Percentiles rank a stretch among this genome's conserved stretches.
These are phyloP conservation scores for Sporisorium exsertum DNA, from an alignment of 1,284 basidiomycete genomes.

Conservation along the genomic window DNA sequence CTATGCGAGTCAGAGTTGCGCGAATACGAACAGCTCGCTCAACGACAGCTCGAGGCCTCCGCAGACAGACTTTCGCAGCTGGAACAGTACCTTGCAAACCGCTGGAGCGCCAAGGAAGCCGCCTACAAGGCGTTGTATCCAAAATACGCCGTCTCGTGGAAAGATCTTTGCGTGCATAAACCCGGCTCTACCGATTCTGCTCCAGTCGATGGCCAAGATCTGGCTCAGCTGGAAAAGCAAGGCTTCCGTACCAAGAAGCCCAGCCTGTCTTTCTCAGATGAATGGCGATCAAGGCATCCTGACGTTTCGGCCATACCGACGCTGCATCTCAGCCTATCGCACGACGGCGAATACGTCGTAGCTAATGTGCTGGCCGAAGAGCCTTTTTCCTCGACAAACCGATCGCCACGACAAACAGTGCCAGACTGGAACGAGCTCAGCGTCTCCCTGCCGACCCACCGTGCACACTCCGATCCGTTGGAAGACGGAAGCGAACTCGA, in stretches of 20 bases:
- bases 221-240: conserved; percentile 19
- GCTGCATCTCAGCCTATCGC: conserved; percentile 79
- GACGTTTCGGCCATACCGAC: conserved; percentile 50
- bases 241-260: conserved; percentile 40
- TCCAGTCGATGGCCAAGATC: conserved; percentile 7
- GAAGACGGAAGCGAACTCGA: conserved; percentile 10
- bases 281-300: conserved; percentile 54
- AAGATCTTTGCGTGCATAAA: conserved; percentile 74
- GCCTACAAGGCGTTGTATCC: conserved; percentile 88
- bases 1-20: conserved; percentile 23
- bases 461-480: not conserved
- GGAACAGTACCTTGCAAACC: conserved; percentile 27
- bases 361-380: conserved; percentile 76
- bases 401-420: too few species aligned
- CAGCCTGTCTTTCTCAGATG: conserved; percentile 30
- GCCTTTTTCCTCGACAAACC: too few species aligned
- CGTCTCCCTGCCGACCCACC: not conserved
- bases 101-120: conserved; percentile 80
- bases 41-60: conserved; percentile 2
- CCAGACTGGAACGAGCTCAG: conserved; percentile 6
- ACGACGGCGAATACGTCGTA: conserved; percentile 85
- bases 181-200: not conserved
- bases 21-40: conserved; percentile 16
- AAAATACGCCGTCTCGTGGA: conserved; percentile 77
- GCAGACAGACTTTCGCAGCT: conserved; percentile 12